Percentiles rank a stretch among this genome's conserved stretches.
Evolutionary conservation across 225 moss, liverwort and hornwort genomes (phyloP).

Genomic region (Antitrichia curtipendula): DNA sequence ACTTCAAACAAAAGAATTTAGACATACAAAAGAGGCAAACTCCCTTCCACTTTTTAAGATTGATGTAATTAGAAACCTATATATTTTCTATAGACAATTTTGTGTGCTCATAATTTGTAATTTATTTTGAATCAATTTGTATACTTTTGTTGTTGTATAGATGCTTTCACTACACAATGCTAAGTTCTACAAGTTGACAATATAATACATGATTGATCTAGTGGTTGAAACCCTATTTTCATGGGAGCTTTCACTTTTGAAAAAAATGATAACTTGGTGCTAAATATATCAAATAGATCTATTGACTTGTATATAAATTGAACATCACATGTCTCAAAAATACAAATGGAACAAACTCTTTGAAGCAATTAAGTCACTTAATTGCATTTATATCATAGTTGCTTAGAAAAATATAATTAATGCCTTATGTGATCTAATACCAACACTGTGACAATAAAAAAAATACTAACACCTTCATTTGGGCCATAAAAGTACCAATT

Average conservation of each 20-base stretch:
- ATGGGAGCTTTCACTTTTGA: fast-evolving
- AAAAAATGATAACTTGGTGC: neutral
- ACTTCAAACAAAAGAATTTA: neutral
- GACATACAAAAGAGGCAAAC: neutral
- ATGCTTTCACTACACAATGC: neutral
- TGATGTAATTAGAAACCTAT: neutral
- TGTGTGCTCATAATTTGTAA: neutral
- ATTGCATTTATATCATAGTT: no score
- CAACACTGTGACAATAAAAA: neutral
- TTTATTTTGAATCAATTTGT: neutral
- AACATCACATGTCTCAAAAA: neutral
- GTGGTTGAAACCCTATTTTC: neutral
- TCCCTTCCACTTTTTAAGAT: no score
- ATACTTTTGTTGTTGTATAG: neutral
- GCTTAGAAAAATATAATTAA: neutral
- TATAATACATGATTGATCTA: neutral
- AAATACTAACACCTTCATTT: neutral
- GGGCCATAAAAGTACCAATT: neutral
- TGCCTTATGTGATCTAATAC: neutral
- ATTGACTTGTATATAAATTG: neutral
- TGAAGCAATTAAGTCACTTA: neutral
- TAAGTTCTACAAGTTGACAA: neutral
- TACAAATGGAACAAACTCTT: neutral
- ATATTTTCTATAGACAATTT: no score
- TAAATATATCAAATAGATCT: neutral